Base-by-base conservation (phyloP, 108 stramenopile genomes). In the Skeletonema tropicum region DNA sequence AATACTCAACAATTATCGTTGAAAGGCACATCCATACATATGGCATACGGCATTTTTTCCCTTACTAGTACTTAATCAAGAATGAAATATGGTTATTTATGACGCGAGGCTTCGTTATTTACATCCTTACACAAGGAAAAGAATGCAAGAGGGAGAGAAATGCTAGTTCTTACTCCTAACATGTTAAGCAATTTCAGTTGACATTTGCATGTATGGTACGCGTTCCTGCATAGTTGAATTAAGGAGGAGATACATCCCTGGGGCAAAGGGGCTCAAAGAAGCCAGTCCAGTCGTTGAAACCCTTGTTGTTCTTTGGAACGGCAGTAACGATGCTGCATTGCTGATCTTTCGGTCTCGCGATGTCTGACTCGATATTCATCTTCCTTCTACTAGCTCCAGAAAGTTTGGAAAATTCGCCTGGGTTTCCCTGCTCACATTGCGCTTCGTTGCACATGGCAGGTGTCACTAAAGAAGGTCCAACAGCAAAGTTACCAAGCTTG, bases 401-500 rank as follows among this genome's bases (percentile, higher is more conserved):
- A 10, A 60, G 62, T 17, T 64, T 19, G 23, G 57, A 23, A 11
- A 66, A 66, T n/a, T 59, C 57, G 0, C 46, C 55, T 0, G 52
- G 52, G n/a, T 55, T 55, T 55, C 52, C 52, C 10, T 55, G 52
- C 52, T 58, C 66, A 17, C 66, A 66, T 15, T 58, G 49, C 3
- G 66, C 66, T 58, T 66, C 66, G 15, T 66, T 55, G 21, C 49
- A 55, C 21, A 23, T 72, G 8, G 78, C 66, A 15, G 67, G n/a
- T 45, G 78, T 79, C 12, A 79, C 74, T 19, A 57, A 26, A 45
- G 32, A 26, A 26, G 26, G 41, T 3, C 59, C 78, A 31, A 79
- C 78, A 8, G 41, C 30, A 21, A 68, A 79, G 41, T 74, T 74
- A 26, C 31, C 62, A 39, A 69, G 13, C 21, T 67, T 59, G 48